Percentiles rank a stretch among this genome's conserved stretches.
phyloP scores from a whole-genome alignment of 1,284 basidiomycete species.

The Somion occarium region DNA sequence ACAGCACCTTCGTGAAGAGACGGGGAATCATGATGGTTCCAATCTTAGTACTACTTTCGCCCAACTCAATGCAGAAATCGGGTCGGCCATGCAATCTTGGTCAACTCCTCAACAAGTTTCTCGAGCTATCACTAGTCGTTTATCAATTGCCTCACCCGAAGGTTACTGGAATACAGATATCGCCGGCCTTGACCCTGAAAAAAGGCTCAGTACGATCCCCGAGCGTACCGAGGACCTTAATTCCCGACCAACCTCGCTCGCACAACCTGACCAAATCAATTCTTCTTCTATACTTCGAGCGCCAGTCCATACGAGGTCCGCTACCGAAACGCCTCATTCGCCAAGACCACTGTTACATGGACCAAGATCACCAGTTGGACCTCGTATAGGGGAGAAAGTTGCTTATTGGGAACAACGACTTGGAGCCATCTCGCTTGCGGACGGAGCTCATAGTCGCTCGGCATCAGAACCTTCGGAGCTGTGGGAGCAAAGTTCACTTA shows the following conservation, averaged over 20 bases:
- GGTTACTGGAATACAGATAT: slow-evolving; percentile 15
- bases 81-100: slow-evolving; percentile 16
- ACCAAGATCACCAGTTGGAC: slow-evolving; percentile 18
- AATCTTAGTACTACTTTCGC: slow-evolving; percentile 5
- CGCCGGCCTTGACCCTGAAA: no score
- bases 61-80: not conserved
- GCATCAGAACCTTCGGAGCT: not conserved
- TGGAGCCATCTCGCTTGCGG: not conserved
- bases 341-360: slow-evolving; percentile 27
- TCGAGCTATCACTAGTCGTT: slow-evolving; percentile 16
- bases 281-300: slow-evolving; percentile 16
- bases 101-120: slow-evolving; percentile 4
- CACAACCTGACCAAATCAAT: slow-evolving; percentile 16
- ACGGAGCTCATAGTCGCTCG: not conserved
- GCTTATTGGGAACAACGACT: not conserved
- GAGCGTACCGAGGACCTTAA: slow-evolving; percentile 33
- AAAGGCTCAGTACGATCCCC: slow-evolving; percentile 33
- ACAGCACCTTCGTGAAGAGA: slow-evolving; percentile 34
- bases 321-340: slow-evolving; percentile 20
- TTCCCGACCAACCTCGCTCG: slow-evolving; percentile 29
- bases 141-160: slow-evolving; percentile 16
- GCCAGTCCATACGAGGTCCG: slow-evolving; percentile 18
- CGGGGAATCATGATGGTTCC: slow-evolving; percentile 27
- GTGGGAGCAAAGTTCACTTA: slow-evolving; percentile 7
- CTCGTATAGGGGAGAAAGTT: slow-evolving; percentile 14